Percentiles rank a stretch among this genome's conserved stretches.
Conservation (phyloP, 352 stramenopile species). For the Pythium utonaiense region DNA sequence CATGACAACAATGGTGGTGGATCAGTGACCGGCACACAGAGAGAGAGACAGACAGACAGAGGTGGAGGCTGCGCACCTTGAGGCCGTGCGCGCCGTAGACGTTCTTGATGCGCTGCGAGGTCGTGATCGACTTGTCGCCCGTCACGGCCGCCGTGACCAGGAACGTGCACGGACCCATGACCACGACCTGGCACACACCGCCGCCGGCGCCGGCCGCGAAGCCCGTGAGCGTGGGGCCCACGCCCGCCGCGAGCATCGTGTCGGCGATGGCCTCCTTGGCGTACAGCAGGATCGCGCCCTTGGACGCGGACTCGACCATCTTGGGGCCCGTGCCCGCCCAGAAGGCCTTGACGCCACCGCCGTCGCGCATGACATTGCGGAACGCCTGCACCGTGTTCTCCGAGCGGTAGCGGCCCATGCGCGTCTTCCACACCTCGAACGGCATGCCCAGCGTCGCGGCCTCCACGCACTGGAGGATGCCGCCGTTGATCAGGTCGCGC, state of each 20-base stretch:
- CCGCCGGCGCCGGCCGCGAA: conserved; percentile 82
- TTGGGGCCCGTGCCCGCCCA: conserved; percentile 88
- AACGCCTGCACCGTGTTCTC: conserved; percentile 84
- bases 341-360: conserved; percentile 76
- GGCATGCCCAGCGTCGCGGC: conserved; percentile 88
- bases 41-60: not conserved
- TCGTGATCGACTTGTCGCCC: conserved; percentile 86
- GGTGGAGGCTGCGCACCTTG: conserved; percentile 31
- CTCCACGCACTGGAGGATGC: conserved; percentile 86
- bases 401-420: conserved; percentile 86
- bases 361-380: conserved; percentile 85
- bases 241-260: conserved; percentile 67
- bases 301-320: conserved; percentile 90
- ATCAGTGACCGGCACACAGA: not conserved
- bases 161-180: conserved; percentile 91
- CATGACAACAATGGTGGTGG: not conserved
- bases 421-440: conserved; percentile 93
- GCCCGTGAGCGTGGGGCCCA: conserved; percentile 61
- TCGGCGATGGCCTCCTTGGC: conserved; percentile 87
- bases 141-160: conserved; percentile 89
- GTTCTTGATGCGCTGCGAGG: conserved; percentile 74
- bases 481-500: conserved; percentile 77
- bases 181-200: conserved; percentile 85
- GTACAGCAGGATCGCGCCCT: conserved; percentile 88
- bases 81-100: conserved; percentile 83